Conservation (phyloP, 2,329 filamentous ascomycete species). For the Botrytis squamosa region DNA sequence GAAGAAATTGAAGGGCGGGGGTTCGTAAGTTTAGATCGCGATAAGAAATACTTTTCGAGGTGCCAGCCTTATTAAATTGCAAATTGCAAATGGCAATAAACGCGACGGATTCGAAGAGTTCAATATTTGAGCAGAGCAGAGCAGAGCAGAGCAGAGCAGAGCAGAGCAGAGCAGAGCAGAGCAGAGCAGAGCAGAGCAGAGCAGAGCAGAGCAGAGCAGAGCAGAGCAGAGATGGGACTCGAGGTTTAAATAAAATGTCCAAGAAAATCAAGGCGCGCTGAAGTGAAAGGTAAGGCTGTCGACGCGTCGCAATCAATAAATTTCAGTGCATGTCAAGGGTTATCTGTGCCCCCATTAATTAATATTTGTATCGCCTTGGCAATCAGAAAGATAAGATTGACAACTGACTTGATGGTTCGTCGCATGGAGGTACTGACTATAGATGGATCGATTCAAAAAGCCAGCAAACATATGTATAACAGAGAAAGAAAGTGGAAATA, state of each 20-base stretch:
- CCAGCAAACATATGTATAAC: neutral
- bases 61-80: conserved; percentile 6
- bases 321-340: conserved; percentile 10
- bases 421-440: neutral
- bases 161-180: neutral
- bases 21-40: neutral
- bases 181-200: neutral
- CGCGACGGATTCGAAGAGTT: neutral
- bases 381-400: neutral
- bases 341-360: conserved; percentile 7
- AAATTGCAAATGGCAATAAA: neutral
- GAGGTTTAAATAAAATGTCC: neutral
- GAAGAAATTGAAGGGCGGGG: conserved; percentile 16
- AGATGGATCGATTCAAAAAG: neutral
- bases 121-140: neutral
- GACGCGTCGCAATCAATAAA: conserved; percentile 32
- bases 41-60: neutral
- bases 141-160: neutral
- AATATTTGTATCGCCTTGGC: neutral
- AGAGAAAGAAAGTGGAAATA: neutral
- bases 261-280: conserved; percentile 23
- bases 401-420: neutral
- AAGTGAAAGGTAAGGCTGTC: conserved; percentile 22
- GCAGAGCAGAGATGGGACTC: neutral
- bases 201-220: neutral